phyloP scores from a whole-genome alignment of 2,329 filamentous ascomycete genomes.

The Cladosporium austrohemisphaericum region DNA sequence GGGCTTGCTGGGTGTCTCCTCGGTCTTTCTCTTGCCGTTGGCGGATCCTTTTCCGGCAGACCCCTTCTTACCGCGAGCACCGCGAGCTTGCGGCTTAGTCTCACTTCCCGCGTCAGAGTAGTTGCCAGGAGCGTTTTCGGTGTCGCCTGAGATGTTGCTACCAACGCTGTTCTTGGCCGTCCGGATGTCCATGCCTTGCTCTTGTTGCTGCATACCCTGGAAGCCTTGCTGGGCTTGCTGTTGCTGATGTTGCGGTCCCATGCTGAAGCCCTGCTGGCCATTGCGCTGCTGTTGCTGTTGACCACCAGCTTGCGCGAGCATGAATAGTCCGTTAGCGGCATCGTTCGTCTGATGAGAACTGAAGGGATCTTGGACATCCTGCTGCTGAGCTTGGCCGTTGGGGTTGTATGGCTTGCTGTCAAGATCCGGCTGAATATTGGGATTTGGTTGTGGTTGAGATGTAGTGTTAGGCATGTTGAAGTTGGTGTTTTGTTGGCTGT shows the following conservation, averaged over 20 bases:
- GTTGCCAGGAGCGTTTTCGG: conserved; percentile 53
- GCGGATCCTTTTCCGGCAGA: conserved; percentile 47
- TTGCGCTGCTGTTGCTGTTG: conserved; percentile 45
- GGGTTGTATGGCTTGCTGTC: conserved; percentile 52
- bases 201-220: conserved; percentile 27
- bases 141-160: conserved; percentile 57
- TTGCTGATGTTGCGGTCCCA: conserved; percentile 27
- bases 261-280: conserved; percentile 49
- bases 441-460: conserved; percentile 41
- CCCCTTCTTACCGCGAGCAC: conserved; percentile 64
- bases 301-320: conserved; percentile 72
- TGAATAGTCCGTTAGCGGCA: conserved; percentile 88
- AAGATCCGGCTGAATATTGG: conserved; percentile 37
- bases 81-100: conserved; percentile 61
- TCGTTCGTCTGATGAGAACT: conserved; percentile 88
- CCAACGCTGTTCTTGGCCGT: conserved; percentile 49
- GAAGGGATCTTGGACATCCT: conserved; percentile 59
- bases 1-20: conserved; percentile 64
- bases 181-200: conserved; percentile 26
- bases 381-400: conserved; percentile 43
- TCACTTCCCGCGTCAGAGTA: conserved; percentile 66
- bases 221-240: conserved; percentile 44
- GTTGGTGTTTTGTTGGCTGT: conserved; percentile 40
- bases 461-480: conserved; percentile 38
- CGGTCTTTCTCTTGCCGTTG: conserved; percentile 74